Evolutionary conservation across 2,329 filamentous ascomycete genomes (phyloP).

Genomic region (Lachnellula subtilissima): DNA sequence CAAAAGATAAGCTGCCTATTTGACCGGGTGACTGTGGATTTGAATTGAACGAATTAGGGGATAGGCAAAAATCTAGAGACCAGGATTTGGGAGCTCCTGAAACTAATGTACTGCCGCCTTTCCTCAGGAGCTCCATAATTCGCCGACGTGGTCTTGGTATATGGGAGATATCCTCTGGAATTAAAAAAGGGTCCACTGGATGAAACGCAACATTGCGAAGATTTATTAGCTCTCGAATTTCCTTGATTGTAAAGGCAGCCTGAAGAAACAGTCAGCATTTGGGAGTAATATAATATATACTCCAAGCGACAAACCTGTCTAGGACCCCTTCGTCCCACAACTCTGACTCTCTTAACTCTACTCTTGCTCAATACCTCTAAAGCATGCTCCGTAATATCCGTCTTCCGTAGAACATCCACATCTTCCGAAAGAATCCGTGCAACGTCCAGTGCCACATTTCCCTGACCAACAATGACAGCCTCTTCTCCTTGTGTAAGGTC

Average conservation of each 20-base stretch:
- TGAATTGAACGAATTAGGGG: conserved; percentile 60
- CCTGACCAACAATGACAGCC: conserved; percentile 86
- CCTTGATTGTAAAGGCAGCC: conserved; percentile 94
- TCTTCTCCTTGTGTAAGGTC: conserved; percentile 72
- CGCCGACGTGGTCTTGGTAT: conserved; percentile 72
- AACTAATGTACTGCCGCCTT: conserved; percentile 56
- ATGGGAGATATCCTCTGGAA: conserved; percentile 62
- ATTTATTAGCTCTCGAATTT: conserved; percentile 81
- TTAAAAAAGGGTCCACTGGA: conserved; percentile 58
- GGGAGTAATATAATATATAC: neutral
- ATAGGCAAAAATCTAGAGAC: conserved; percentile 82
- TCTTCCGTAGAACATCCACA: conserved; percentile 67
- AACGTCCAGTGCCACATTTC: conserved; percentile 93
- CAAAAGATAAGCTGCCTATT: conserved; percentile 65
- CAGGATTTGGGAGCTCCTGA: conserved; percentile 58
- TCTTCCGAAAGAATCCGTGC: conserved; percentile 79
- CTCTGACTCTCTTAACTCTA: conserved; percentile 70
- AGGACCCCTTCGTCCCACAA: conserved; percentile 86
- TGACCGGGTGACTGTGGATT: conserved; percentile 39
- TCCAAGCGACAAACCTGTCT: conserved; percentile 60
- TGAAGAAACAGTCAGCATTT: conserved; percentile 32
- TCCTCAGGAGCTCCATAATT: conserved; percentile 74
- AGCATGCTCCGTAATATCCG: conserved; percentile 85
- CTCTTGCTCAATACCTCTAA: conserved; percentile 68
- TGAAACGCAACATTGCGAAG: conserved; percentile 68